phyloP scores from a whole-genome alignment of 2,329 filamentous ascomycete genomes.

The Tolypocladium endophyticum region DNA sequence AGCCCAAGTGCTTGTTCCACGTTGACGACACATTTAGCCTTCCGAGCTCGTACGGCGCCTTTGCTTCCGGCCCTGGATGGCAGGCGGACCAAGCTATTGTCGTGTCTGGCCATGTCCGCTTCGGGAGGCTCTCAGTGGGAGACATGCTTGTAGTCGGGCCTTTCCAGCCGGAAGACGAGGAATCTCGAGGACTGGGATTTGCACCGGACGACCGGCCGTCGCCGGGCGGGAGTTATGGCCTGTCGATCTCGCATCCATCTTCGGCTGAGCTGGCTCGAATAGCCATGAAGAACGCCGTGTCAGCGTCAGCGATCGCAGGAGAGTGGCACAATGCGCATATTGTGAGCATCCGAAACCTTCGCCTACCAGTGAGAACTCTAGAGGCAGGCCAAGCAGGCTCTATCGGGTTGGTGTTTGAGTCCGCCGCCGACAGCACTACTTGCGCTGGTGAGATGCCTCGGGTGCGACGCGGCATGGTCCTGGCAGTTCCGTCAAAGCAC shows the following conservation, averaged over 20 bases:
- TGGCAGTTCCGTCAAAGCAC: conserved; percentile 52
- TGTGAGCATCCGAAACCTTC: conserved; percentile 78
- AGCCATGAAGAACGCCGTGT: conserved; percentile 40
- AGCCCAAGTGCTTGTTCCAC: conserved; percentile 64
- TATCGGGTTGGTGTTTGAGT: conserved; percentile 62
- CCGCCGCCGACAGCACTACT: conserved; percentile 5
- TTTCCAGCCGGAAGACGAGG: conserved; percentile 50
- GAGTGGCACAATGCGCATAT: conserved; percentile 77
- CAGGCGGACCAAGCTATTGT: conserved; percentile 51
- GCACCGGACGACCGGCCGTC: conserved; percentile 36
- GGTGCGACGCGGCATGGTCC: conserved; percentile 73
- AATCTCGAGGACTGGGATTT: conserved; percentile 14
- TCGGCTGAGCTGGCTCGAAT: conserved; percentile 42
- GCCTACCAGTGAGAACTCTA: conserved; percentile 69
- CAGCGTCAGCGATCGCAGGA: conserved; percentile 41
- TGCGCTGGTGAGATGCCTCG: conserved; percentile 21
- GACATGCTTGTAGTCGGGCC: conserved; percentile 73
- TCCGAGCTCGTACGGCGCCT: conserved; percentile 42
- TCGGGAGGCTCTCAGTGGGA: conserved; percentile 66
- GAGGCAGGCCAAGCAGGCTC: conserved; percentile 80
- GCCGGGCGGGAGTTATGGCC: conserved; percentile 30
- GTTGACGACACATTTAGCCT: conserved; percentile 84
- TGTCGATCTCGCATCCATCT: conserved; percentile 42
- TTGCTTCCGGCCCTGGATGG: conserved; percentile 7
- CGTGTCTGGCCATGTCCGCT: conserved; percentile 74